Evolutionary conservation across 2,329 filamentous ascomycete species (phyloP).

Genomic region (Neonectria magnoliae): DNA sequence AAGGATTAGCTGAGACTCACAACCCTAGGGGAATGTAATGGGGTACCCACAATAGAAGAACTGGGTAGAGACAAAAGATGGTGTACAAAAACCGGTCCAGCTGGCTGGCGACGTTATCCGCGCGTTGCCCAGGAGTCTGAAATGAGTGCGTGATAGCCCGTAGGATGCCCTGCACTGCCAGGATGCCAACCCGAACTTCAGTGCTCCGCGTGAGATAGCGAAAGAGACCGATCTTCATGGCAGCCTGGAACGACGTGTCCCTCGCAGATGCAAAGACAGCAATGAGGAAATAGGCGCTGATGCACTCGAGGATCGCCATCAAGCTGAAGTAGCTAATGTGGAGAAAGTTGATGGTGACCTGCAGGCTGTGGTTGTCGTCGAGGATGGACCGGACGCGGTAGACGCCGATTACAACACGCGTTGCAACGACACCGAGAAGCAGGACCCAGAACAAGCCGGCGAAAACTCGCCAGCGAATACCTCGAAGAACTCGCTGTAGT

Average conservation of each 20-base stretch:
- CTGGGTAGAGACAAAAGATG: slow-evolving; percentile 52
- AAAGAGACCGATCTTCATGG: slow-evolving; percentile 48
- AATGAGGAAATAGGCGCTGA: slow-evolving; percentile 52
- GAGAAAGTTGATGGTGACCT: slow-evolving; percentile 48
- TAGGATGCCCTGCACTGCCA: slow-evolving; percentile 49
- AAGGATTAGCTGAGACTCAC: fast-evolving
- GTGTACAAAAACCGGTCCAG: slow-evolving; percentile 53
- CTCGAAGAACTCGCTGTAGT: slow-evolving; percentile 58
- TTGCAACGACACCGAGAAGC: slow-evolving; percentile 59
- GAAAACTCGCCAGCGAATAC: slow-evolving; percentile 53
- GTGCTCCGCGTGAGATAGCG: slow-evolving; percentile 50
- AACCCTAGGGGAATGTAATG: fast-evolving
- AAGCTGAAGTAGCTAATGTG: slow-evolving; percentile 53
- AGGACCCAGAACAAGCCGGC: slow-evolving; percentile 66
- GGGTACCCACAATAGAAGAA: slow-evolving; percentile 49
- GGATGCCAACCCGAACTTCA: slow-evolving; percentile 49
- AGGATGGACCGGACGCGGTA: slow-evolving; percentile 46
- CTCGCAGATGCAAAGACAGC: slow-evolving; percentile 46
- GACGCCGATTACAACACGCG: slow-evolving; percentile 55
- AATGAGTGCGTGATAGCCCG: slow-evolving; percentile 53
- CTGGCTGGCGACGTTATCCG: slow-evolving; percentile 48
- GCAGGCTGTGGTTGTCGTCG: slow-evolving; percentile 32
- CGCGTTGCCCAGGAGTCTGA: slow-evolving; percentile 48
- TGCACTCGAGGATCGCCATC: slow-evolving; percentile 51
- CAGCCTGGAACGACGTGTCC: slow-evolving; percentile 32